A percentile compares a stretch with the other conserved stretches of the same genome.
phyloP scores from a whole-genome alignment of 169 alveolate genomes.

The Babesia ovata region DNA sequence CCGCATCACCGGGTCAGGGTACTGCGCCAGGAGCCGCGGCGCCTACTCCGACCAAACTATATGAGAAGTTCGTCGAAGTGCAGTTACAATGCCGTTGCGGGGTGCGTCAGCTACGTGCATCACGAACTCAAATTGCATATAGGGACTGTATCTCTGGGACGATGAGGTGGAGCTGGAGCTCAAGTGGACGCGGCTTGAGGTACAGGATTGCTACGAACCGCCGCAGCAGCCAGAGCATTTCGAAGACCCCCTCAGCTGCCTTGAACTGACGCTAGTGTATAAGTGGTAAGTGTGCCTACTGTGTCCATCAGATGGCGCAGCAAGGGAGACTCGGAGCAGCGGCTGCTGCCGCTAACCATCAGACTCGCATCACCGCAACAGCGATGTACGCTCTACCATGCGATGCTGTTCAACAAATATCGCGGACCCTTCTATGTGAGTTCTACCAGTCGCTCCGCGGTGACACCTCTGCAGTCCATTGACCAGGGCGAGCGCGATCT shows the following conservation, averaged over 20 bases:
- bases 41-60: not conserved
- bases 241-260: not conserved
- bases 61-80: not conserved
- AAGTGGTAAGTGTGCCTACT: constrained; percentile 5
- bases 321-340: constrained; percentile 5
- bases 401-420: constrained; percentile 60
- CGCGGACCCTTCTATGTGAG: constrained; percentile 49
- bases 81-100: constrained; percentile 13
- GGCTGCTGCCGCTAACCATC: constrained; percentile 22
- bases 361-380: constrained; percentile 21
- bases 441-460: not conserved
- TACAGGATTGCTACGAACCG: constrained; percentile 10
- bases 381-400: constrained; percentile 45
- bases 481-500: constrained; percentile 63
- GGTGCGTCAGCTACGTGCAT: not conserved
- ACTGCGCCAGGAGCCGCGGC: not conserved
- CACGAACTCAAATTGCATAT: not conserved
- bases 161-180: constrained; percentile 36
- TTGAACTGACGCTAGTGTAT: not conserved
- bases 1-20: not conserved
- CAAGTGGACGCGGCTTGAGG: constrained; percentile 21
- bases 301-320: not conserved
- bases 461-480: constrained; percentile 34
- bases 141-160: constrained; percentile 26
- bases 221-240: constrained; percentile 3